phyloP scores from a whole-genome alignment of 2,329 filamentous ascomycete species.

The Apiospora sp. region DNA sequence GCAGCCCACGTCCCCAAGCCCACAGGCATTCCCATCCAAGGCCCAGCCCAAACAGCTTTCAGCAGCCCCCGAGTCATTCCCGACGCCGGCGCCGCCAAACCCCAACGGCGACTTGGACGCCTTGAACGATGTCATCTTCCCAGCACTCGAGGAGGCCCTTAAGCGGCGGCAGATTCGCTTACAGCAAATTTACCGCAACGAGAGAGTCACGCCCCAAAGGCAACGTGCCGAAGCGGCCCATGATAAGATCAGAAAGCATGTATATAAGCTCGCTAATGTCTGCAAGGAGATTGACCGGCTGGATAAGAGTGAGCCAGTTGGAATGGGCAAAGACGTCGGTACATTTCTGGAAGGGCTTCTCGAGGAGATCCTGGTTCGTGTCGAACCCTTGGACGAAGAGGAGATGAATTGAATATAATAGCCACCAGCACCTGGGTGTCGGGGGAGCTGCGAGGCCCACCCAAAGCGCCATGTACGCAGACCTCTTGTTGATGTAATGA shows the following conservation, averaged over 20 bases:
- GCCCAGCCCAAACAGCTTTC: slow-evolving; percentile 58
- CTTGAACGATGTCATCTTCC: slow-evolving; percentile 89
- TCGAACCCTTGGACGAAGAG: slow-evolving; percentile 87
- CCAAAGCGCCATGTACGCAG: not conserved
- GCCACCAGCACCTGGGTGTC: not conserved
- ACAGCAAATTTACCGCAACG: slow-evolving; percentile 58
- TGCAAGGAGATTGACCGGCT: slow-evolving; percentile 91
- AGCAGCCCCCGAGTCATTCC: slow-evolving; percentile 56
- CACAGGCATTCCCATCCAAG: slow-evolving; percentile 62
- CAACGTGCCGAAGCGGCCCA: slow-evolving; percentile 77
- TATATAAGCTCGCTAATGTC: slow-evolving; percentile 81
- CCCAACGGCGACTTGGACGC: slow-evolving; percentile 80
- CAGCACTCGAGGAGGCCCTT: slow-evolving; percentile 89
- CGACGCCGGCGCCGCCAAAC: slow-evolving; percentile 63
- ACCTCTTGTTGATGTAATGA: slow-evolving; percentile 6
- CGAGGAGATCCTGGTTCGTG: slow-evolving; percentile 90
- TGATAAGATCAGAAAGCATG: slow-evolving; percentile 81
- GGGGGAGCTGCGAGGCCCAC: not conserved
- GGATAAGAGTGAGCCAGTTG: slow-evolving; percentile 86
- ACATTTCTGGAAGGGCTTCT: slow-evolving; percentile 91
- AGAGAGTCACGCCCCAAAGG: slow-evolving; percentile 65
- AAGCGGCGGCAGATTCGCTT: slow-evolving; percentile 76
- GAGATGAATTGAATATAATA: slow-evolving; percentile 35
- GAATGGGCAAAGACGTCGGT: slow-evolving; percentile 90
- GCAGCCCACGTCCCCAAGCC: slow-evolving; percentile 41